These are phyloP conservation scores for Macrolepiota fuliginosa DNA, from an alignment of 768 basidiomycete species.

Conservation along the genomic window DNA sequence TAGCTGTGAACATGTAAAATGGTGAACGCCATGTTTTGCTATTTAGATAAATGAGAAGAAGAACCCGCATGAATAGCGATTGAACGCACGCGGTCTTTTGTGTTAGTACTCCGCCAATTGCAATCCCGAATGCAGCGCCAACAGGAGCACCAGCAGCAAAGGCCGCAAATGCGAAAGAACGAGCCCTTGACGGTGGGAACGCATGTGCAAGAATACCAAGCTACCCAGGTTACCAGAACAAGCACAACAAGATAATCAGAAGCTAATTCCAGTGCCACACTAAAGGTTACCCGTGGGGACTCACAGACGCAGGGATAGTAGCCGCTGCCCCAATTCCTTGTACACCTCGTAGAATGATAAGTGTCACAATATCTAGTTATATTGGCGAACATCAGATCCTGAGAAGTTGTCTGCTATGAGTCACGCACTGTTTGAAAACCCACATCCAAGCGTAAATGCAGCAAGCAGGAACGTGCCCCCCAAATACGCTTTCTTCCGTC, in stretches of 20 bases:
- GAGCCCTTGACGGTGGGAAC: constrained; percentile 63
- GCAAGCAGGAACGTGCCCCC: constrained; percentile 53
- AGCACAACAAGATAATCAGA: neutral
- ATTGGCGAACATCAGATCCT: neutral
- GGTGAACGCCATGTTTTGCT: constrained; percentile 66
- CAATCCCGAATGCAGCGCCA: constrained; percentile 68
- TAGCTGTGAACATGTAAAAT: constrained; percentile 55
- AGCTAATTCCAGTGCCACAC: neutral
- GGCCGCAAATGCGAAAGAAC: constrained; percentile 77
- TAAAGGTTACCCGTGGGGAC: constrained; percentile 11
- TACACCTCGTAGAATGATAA: constrained; percentile 72
- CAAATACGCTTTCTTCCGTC: constrained; percentile 68
- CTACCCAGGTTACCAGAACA: constrained; percentile 28
- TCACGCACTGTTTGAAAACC: constrained; percentile 51
- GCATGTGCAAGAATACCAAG: constrained; percentile 80
- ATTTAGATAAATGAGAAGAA: neutral
- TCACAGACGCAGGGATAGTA: constrained; percentile 66
- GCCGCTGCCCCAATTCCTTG: constrained; percentile 84
- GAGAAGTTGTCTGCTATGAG: neutral
- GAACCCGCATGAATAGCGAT: neutral
- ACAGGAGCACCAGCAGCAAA: constrained; percentile 86
- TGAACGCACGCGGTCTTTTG: constrained; percentile 41
- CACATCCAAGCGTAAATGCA: constrained; percentile 61
- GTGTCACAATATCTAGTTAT: constrained; percentile 46
- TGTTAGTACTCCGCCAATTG: constrained; percentile 71